Evolutionary conservation across 139 green algal genomes (phyloP).

Genomic region (Microglena sp.): DNA sequence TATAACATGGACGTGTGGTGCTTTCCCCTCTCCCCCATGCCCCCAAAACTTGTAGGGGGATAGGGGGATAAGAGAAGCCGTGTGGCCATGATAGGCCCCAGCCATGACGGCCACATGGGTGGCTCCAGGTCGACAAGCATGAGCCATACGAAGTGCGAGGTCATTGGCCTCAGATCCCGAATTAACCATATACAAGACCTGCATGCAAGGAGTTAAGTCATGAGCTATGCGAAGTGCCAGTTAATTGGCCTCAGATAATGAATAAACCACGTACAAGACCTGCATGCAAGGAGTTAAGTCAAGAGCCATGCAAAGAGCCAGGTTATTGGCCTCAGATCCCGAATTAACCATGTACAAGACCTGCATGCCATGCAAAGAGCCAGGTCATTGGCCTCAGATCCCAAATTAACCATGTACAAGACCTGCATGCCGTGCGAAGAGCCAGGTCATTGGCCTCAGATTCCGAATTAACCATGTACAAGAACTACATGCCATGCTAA

Average conservation of each 20-base stretch:
- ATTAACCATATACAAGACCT: slow-evolving; percentile 61
- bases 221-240: slow-evolving; percentile 67
- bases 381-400: slow-evolving; percentile 83
- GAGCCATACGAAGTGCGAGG: slow-evolving; percentile 67
- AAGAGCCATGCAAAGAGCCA: slow-evolving; percentile 63
- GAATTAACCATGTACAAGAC: slow-evolving; percentile 26
- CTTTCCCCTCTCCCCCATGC: slow-evolving; percentile 26
- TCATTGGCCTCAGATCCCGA: slow-evolving; percentile 80
- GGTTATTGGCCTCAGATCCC: slow-evolving; percentile 79
- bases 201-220: background rate
- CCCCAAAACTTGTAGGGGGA: slow-evolving; percentile 68
- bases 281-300: background rate
- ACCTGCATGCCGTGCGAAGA: slow-evolving; percentile 46
- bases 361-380: slow-evolving; percentile 61
- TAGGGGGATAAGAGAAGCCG: background rate
- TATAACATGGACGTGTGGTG: slow-evolving; percentile 47
- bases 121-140: slow-evolving; percentile 9
- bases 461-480: slow-evolving; percentile 61
- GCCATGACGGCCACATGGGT: slow-evolving; percentile 17
- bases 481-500: slow-evolving; percentile 45
- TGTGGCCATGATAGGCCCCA: slow-evolving; percentile 10
- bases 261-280: background rate
- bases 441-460: slow-evolving; percentile 35
- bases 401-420: slow-evolving; percentile 67
- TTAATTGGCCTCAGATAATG: slow-evolving; percentile 77